A percentile compares a stretch with the other conserved stretches of the same genome.
Conservation (phyloP, 805 yeast genomes). For the Saccharomyces kudriavzevii region DNA sequence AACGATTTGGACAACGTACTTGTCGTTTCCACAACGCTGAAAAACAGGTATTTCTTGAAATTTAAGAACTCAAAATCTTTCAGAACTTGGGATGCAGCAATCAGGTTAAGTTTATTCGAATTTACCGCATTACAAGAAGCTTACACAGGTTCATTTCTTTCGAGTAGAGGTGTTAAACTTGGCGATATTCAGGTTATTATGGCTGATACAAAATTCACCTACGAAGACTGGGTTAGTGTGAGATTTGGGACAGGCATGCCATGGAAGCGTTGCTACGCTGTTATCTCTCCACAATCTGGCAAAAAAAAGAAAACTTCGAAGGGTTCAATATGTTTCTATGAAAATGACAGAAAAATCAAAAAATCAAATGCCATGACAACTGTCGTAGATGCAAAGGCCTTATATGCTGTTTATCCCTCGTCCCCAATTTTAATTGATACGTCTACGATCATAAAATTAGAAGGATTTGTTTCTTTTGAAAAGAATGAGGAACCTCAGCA, state of each 20-base stretch:
- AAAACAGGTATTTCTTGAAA: slow-evolving; percentile 79
- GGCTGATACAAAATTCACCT: slow-evolving; percentile 76
- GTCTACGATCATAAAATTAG: slow-evolving; percentile 81
- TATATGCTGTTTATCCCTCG: slow-evolving; percentile 87
- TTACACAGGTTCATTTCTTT: slow-evolving; percentile 86
- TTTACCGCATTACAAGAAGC: slow-evolving; percentile 84
- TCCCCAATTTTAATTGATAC: slow-evolving; percentile 72
- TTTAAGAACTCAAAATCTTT: slow-evolving; percentile 57
- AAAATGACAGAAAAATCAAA: slow-evolving; percentile 64
- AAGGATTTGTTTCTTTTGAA: slow-evolving; percentile 65
- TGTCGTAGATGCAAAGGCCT: slow-evolving; percentile 30
- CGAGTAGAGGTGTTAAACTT: slow-evolving; percentile 82
- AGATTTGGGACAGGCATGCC: slow-evolving; percentile 97
- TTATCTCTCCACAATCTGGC: slow-evolving; percentile 58
- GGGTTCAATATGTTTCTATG: slow-evolving; percentile 72
- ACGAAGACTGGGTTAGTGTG: slow-evolving; percentile 94
- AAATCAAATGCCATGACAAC: slow-evolving; percentile 29
- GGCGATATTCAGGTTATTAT: slow-evolving; percentile 81
- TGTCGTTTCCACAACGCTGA: slow-evolving; percentile 83
- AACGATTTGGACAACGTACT: slow-evolving; percentile 62
- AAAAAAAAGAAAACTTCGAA: slow-evolving; percentile 35
- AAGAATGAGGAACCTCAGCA: slow-evolving; percentile 43
- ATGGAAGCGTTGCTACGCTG: slow-evolving; percentile 91
- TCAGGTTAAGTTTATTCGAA: slow-evolving; percentile 74
- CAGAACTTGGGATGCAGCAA: slow-evolving; percentile 72